These are phyloP conservation scores for Schizosaccharomyces cryophilus DNA, from an alignment of 805 yeast species.

Conservation along the genomic window DNA sequence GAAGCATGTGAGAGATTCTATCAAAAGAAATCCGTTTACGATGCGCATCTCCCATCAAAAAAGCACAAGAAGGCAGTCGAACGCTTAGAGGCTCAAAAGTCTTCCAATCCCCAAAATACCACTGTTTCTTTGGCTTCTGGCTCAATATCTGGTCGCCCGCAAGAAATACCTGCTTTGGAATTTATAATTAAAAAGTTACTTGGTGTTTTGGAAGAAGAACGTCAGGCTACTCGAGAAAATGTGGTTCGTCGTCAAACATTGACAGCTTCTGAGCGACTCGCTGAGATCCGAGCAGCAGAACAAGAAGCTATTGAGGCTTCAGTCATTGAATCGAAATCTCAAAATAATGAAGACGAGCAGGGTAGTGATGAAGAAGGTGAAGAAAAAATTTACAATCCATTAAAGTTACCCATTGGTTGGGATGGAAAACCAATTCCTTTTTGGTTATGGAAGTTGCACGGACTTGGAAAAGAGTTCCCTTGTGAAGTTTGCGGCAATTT, in stretches of 20 bases:
- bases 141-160: neutral
- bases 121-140: no score
- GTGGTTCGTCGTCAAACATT: constrained; percentile 41
- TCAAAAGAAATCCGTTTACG: constrained; percentile 37
- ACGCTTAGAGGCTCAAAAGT: neutral
- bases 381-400: constrained; percentile 19
- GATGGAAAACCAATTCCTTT: constrained; percentile 84
- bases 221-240: constrained; percentile 31
- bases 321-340: constrained; percentile 8
- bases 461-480: constrained; percentile 40
- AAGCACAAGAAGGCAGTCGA: constrained; percentile 36
- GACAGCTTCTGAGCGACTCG: constrained; percentile 41
- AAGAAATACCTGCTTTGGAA: constrained; percentile 16
- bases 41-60: constrained; percentile 48
- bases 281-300: constrained; percentile 25
- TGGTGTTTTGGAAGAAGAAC: constrained; percentile 17
- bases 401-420: constrained; percentile 52
- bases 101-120: neutral
- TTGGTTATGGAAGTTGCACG: constrained; percentile 81
- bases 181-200: constrained; percentile 18
- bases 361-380: constrained; percentile 16
- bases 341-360: constrained; percentile 7
- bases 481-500: constrained; percentile 78
- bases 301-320: constrained; percentile 6
- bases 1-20: constrained; percentile 37